These are phyloP conservation scores for Eutypella sp. DNA, from an alignment of 2,329 filamentous ascomycete genomes.

Conservation along the genomic window DNA sequence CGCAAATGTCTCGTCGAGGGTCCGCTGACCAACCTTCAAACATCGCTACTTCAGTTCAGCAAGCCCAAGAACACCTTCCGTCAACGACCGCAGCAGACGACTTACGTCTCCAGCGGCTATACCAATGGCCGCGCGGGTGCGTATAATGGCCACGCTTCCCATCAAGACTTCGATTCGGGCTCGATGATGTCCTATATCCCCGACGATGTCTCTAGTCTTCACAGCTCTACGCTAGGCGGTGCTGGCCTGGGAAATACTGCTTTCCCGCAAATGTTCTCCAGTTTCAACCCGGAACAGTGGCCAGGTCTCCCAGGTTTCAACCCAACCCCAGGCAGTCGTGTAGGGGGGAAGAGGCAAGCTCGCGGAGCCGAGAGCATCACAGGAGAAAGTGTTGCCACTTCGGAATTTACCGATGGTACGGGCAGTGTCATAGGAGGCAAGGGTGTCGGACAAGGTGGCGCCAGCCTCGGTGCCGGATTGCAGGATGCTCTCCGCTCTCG, in stretches of 20 bases:
- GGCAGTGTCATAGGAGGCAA: slow-evolving; percentile 72
- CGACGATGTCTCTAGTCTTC: slow-evolving; percentile 93
- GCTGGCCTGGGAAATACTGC: slow-evolving; percentile 70
- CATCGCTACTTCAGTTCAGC: slow-evolving; percentile 90
- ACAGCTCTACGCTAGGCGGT: slow-evolving; percentile 84
- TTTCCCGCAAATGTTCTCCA: slow-evolving; percentile 93
- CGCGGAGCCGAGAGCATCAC: slow-evolving; percentile 73
- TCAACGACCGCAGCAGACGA: slow-evolving; percentile 72
- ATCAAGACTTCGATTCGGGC: slow-evolving; percentile 65
- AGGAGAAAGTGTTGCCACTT: slow-evolving; percentile 88
- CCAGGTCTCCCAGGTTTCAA: slow-evolving; percentile 68
- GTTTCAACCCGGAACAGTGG: slow-evolving; percentile 85
- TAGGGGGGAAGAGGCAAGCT: slow-evolving; percentile 61
- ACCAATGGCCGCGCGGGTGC: slow-evolving; percentile 31
- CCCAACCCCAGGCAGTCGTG: slow-evolving; percentile 49
- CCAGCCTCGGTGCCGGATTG: slow-evolving; percentile 77
- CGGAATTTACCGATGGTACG: slow-evolving; percentile 81
- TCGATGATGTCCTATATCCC: slow-evolving; percentile 95
- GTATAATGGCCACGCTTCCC: slow-evolving; percentile 36
- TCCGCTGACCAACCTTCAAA: slow-evolving; percentile 90
- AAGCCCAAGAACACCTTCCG: slow-evolving; percentile 90
- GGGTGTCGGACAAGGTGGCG: slow-evolving; percentile 76
- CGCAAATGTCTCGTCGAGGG: slow-evolving; percentile 94
- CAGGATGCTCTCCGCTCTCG: slow-evolving; percentile 67
- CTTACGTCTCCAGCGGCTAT: slow-evolving; percentile 48